Percentiles rank a stretch among this genome's conserved stretches.
These are phyloP conservation scores for Plantago ovata DNA, from an alignment of 257 asterid genomes.

Conservation along the genomic window DNA sequence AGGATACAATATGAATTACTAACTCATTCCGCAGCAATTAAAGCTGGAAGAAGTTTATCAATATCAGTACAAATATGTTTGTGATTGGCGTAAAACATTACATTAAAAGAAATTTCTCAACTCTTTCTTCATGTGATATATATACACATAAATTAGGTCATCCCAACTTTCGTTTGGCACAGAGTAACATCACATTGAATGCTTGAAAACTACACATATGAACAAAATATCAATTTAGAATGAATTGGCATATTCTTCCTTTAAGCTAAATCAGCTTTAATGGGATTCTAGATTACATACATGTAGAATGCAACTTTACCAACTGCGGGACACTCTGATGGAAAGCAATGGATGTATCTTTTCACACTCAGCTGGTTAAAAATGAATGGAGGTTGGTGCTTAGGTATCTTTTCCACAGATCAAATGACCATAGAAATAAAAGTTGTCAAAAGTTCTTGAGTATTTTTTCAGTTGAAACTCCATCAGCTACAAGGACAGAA, in stretches of 20 bases:
- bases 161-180: neutral
- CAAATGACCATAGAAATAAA: conserved; percentile 11
- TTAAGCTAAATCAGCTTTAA: neutral
- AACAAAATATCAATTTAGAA: conserved; percentile 3
- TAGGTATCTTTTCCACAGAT: neutral
- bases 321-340: neutral
- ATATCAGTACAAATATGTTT: neutral
- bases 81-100: neutral
- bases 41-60: neutral
- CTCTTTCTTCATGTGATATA: neutral
- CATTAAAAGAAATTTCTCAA: neutral
- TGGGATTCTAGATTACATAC: neutral
- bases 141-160: conserved; percentile 3
- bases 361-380: conserved; percentile 6
- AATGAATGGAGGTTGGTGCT: neutral
- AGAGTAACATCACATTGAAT: neutral
- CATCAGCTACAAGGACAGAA: conserved; percentile 72
- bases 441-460: conserved; percentile 58
- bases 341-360: neutral
- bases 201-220: neutral
- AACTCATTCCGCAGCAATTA: neutral
- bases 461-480: conserved; percentile 60
- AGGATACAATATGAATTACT: neutral
- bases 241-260: neutral
- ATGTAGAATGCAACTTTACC: neutral